Evolutionary conservation across 805 yeast genomes (phyloP).

Genomic region (Priceomyces fermenticarens): DNA sequence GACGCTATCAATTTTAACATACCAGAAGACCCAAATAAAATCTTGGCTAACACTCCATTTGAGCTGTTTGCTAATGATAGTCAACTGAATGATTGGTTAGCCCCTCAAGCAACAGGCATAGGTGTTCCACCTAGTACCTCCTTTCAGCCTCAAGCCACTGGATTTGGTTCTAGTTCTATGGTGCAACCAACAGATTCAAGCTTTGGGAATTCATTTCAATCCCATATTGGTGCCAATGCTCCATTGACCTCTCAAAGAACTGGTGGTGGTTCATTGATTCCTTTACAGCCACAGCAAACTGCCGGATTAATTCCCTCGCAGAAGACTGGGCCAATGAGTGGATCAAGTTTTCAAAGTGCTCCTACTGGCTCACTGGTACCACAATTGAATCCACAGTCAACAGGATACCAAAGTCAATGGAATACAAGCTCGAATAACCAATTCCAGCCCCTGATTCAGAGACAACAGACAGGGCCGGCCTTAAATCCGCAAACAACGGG

Average conservation of each 20-base stretch:
- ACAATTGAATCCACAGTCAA: constrained; percentile 13
- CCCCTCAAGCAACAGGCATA: constrained; percentile 31
- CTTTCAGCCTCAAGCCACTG: constrained; percentile 40
- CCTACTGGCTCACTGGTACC: constrained; percentile 25
- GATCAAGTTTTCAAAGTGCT: constrained; percentile 35
- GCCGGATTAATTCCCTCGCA: constrained; percentile 58
- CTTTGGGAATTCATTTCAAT: constrained; percentile 23
- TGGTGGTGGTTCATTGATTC: constrained; percentile 43
- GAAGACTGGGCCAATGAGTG: constrained; percentile 32
- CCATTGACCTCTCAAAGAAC: constrained; percentile 39
- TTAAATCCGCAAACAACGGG: constrained; percentile 42
- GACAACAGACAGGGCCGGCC: constrained; percentile 10
- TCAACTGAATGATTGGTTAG: constrained; percentile 24
- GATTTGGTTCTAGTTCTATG: constrained; percentile 11
- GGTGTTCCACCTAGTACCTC: constrained; percentile 21
- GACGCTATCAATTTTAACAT: constrained; percentile 82
- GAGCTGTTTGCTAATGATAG: constrained; percentile 22
- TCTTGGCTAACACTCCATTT: constrained; percentile 45
- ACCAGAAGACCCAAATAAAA: constrained; percentile 51
- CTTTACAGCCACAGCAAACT: constrained; percentile 65
- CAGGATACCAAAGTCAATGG: constrained; percentile 9
- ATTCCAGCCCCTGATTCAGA: constrained; percentile 16
- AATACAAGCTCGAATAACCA: not conserved
- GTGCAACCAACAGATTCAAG: constrained; percentile 9
- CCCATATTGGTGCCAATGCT: constrained; percentile 10